Percentiles rank a stretch among this genome's conserved stretches.
Evolutionary conservation across 176 grass and related monocot genomes (phyloP).

Genomic region (Musa acuminata): DNA sequence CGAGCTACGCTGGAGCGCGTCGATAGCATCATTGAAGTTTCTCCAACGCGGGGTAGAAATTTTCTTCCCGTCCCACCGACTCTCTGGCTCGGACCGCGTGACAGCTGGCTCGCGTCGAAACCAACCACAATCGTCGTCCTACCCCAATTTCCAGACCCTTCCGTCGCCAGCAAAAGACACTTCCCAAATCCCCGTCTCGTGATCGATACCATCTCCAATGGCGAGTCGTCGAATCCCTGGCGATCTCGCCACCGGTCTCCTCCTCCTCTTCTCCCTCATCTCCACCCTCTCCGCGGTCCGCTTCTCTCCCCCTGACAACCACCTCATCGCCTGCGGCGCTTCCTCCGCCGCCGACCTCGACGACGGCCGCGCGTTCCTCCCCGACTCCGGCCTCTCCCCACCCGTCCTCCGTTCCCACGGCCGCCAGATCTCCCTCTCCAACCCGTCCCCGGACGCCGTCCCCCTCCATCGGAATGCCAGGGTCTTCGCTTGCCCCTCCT

Average conservation of each 20-base stretch:
- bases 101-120: not conserved
- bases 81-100: not conserved
- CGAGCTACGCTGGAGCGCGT: too few relatives aligned
- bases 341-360: constrained; percentile 26
- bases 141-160: not conserved
- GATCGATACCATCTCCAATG: constrained; percentile 26
- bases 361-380: constrained; percentile 69
- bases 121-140: not conserved
- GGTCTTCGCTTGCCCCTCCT: constrained; percentile 60
- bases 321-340: constrained; percentile 79
- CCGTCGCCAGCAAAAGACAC: not conserved
- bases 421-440: constrained; percentile 1
- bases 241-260: constrained; percentile 14
- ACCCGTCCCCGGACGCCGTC: constrained; percentile 20
- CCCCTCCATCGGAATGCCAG: constrained; percentile 62
- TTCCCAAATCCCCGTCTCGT: not conserved
- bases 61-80: too few relatives aligned
- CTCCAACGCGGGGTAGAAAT: too few relatives aligned
- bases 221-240: constrained; percentile 24
- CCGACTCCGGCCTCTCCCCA: constrained; percentile 40
- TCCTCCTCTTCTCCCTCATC: constrained; percentile 22
- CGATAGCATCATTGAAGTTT: too few relatives aligned
- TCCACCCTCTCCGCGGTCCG: constrained; percentile 21
- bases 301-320: constrained; percentile 58
- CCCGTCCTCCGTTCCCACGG: constrained; percentile 35